These are phyloP conservation scores for Saprolegnia parasitica DNA, from an alignment of 352 stramenopile species.

Conservation along the genomic window DNA sequence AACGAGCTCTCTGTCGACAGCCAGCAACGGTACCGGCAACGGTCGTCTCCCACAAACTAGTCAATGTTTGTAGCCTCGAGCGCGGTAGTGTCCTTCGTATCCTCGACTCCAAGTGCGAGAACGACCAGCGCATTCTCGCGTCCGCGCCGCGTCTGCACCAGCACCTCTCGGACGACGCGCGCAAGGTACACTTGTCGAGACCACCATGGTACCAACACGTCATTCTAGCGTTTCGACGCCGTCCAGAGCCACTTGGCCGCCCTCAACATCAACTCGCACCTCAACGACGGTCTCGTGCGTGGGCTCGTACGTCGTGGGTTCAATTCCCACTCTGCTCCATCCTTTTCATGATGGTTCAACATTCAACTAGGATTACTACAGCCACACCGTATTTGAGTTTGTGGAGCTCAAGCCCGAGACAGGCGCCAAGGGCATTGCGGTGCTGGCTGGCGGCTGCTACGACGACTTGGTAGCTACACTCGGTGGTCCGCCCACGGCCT, in stretches of 20 bases:
- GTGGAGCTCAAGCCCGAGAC: constrained; percentile 43
- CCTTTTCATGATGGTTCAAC: not conserved
- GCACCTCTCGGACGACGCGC: constrained; percentile 53
- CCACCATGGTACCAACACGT: no score
- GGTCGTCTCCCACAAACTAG: not conserved
- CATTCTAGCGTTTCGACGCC: constrained; percentile 61
- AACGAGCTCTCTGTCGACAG: constrained; percentile 68
- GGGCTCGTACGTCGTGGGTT: constrained; percentile 50
- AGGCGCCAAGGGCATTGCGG: constrained; percentile 52
- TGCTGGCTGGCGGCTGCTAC: constrained; percentile 81
- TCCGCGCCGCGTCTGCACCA: constrained; percentile 56
- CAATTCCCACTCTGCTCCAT: no score
- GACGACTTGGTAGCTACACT: constrained; percentile 65
- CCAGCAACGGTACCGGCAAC: constrained; percentile 45
- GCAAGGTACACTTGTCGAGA: constrained; percentile 35
- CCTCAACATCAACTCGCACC: constrained; percentile 52
- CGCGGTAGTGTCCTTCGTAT: constrained; percentile 81
- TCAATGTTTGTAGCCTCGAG: constrained; percentile 45
- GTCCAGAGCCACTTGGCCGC: constrained; percentile 57
- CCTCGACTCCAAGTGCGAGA: constrained; percentile 75
- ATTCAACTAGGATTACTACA: constrained; percentile 79
- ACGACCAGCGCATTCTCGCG: constrained; percentile 59
- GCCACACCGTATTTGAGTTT: constrained; percentile 87
- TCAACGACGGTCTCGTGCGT: constrained; percentile 71
- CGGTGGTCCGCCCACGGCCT: constrained; percentile 52